Conservation (phyloP, 1,139 yeast genomes). For the Candida albicans region DNA sequence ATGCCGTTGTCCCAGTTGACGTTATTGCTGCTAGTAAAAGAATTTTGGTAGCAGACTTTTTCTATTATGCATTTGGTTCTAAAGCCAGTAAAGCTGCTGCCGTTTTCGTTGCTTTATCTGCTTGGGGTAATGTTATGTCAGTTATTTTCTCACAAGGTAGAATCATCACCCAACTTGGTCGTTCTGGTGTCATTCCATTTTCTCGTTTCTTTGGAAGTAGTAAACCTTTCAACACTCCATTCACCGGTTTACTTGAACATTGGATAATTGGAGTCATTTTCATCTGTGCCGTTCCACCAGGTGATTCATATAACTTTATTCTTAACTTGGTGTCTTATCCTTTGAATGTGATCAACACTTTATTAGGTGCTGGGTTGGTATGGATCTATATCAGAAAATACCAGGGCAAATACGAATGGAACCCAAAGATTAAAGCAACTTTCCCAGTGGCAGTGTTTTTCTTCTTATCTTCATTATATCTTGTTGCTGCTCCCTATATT, state of each 20-base stretch:
- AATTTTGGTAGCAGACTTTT: constrained; percentile 49
- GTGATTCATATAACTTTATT: constrained; percentile 50
- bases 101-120: constrained; percentile 50
- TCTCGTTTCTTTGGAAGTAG: constrained; percentile 45
- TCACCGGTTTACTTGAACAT: constrained; percentile 62
- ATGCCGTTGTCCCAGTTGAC: constrained; percentile 56
- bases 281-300: constrained; percentile 46
- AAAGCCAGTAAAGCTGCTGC: constrained; percentile 50
- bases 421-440: constrained; percentile 72
- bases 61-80: constrained; percentile 46
- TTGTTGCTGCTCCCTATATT: constrained; percentile 78
- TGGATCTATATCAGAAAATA: constrained; percentile 45
- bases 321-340: constrained; percentile 52
- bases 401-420: constrained; percentile 62
- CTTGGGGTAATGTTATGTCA: constrained; percentile 50
- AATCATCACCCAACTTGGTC: constrained; percentile 48
- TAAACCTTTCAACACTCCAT: constrained; percentile 46
- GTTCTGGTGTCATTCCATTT: constrained; percentile 50
- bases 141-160: constrained; percentile 53
- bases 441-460: constrained; percentile 65
- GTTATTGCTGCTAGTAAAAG: constrained; percentile 44
- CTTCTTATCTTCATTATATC: constrained; percentile 64
- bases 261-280: constrained; percentile 51
- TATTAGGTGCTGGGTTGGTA: constrained; percentile 43
- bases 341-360: constrained; percentile 51